phyloP scores from a whole-genome alignment of 768 basidiomycete genomes.

The Mycena capillaripes region DNA sequence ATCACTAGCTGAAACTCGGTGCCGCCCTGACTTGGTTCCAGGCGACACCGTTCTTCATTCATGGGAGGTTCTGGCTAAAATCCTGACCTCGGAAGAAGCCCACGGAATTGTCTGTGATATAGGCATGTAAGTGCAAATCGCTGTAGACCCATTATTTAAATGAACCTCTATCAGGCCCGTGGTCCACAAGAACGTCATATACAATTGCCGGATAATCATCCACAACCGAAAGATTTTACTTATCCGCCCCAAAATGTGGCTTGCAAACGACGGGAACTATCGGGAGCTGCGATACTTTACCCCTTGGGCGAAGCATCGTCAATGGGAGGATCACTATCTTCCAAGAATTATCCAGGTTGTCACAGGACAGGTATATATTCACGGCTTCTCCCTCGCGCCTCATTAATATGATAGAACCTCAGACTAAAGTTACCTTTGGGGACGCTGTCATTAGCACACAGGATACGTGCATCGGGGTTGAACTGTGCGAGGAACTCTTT shows the following conservation, averaged over 20 bases:
- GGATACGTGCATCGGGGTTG: conserved; percentile 97
- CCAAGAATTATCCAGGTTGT: conserved; percentile 91
- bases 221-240: conserved; percentile 89
- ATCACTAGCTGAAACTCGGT: not conserved
- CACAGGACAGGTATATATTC: conserved; percentile 81
- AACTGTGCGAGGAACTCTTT: conserved; percentile 97
- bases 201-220: conserved; percentile 95
- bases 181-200: conserved; percentile 97
- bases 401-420: conserved; percentile 7
- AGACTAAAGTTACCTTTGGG: conserved; percentile 95
- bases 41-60: conserved; percentile 97
- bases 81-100: conserved; percentile 83
- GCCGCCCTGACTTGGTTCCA: conserved; percentile 47
- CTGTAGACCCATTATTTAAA: not conserved
- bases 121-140: conserved; percentile 79
- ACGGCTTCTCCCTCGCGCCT: not conserved
- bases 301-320: conserved; percentile 91
- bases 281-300: conserved; percentile 92
- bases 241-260: conserved; percentile 99
- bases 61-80: conserved; percentile 97
- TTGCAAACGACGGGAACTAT: conserved; percentile 99
- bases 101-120: conserved; percentile 95
- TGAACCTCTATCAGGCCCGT: conserved; percentile 78
- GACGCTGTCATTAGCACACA: conserved; percentile 94
- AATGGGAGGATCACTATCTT: conserved; percentile 93